Base-by-base conservation (phyloP, 2,329 filamentous ascomycete genomes). In the Coniosporium tulheliwenetii region DNA sequence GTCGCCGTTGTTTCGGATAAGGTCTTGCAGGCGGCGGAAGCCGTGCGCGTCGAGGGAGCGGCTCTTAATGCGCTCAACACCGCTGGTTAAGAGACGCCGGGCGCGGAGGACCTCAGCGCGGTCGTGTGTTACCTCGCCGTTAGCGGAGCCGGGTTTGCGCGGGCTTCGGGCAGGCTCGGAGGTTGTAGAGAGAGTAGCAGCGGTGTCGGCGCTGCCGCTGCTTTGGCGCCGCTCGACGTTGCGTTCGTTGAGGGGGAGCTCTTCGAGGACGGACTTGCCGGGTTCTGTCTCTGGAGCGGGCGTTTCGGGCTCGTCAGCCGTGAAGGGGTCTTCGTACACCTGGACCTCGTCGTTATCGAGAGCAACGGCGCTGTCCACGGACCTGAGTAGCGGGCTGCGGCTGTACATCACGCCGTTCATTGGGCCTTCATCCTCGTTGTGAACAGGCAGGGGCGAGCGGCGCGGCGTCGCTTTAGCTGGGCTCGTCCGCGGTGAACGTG, bases 21-120 rank as follows among this genome's bases (percentile, higher is more conserved):
- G 70, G 33, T 78, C 78, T 56, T 87, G 82, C 38, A 87, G 66
- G 52, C 83, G 82, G 40, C 82, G 75, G 67, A 87, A 85, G 42
- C 82, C 82, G 53, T 86, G 81, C 3, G 83, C 81, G 53, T 87
- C 83, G n/a, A 89, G 71, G 1, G 75, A 75, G 50, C 76, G 75
- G 29, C 73, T 69, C 48, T 77, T 77, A 49, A 87, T 79, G 47
- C 82, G 81, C 39, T 76, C 66, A 48, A 87, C 82, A 39, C 80
- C 83, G 50, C 81, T 86, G 30, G 79, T 74, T 5, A 89, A 68
- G 16, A 87, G 65, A 36, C 79, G 73, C 7, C 56, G 61, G 46
- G 59, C 67, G 47, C 60, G 65, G 42, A 58, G 54, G 33, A 56
- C 63, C 52, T 63, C 61, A n/a, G 58, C 50, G 39, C 55, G 63